Conservation (phyloP, 345 rosid genomes). For the Balakata baccata region DNA sequence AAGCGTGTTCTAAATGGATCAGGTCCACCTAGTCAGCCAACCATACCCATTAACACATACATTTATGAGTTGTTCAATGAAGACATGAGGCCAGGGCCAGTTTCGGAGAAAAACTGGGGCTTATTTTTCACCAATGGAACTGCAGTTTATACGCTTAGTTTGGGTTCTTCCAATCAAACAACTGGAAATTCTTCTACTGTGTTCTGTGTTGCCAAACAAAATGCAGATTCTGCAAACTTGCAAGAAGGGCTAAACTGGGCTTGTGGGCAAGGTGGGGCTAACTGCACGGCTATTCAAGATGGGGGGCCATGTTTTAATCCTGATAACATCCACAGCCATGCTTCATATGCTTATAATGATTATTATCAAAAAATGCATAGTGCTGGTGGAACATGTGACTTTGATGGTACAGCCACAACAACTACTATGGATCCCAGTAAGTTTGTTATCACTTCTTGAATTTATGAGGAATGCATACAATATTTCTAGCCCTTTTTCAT, state of each 20-base stretch:
- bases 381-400: slow-evolving; percentile 83
- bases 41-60: slow-evolving; percentile 63
- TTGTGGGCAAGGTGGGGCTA: slow-evolving; percentile 89
- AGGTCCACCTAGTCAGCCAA: slow-evolving; percentile 85
- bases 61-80: slow-evolving; percentile 89
- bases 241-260: slow-evolving; percentile 86
- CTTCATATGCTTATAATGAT: slow-evolving; percentile 87
- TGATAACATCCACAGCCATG: slow-evolving; percentile 55
- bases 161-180: slow-evolving; percentile 31
- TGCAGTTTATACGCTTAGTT: slow-evolving; percentile 60
- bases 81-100: slow-evolving; percentile 71
- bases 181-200: slow-evolving; percentile 45
- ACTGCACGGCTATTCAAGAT: slow-evolving; percentile 61
- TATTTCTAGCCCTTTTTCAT: not conserved
- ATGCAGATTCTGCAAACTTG: slow-evolving; percentile 65
- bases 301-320: slow-evolving; percentile 74
- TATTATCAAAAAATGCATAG: slow-evolving; percentile 77
- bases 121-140: slow-evolving; percentile 69
- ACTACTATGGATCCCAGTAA: slow-evolving; percentile 73
- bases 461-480: not conserved
- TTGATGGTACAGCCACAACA: slow-evolving; percentile 68
- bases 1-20: slow-evolving; percentile 68
- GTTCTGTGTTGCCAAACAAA: slow-evolving; percentile 77
- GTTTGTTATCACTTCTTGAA: slow-evolving; percentile 28
- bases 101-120: slow-evolving; percentile 89